Percentiles rank a stretch among this genome's conserved stretches.
These are phyloP conservation scores for Lichtheimia corymbifera DNA, from an alignment of 371 early-diverging fungal genomes.

Conservation along the genomic window DNA sequence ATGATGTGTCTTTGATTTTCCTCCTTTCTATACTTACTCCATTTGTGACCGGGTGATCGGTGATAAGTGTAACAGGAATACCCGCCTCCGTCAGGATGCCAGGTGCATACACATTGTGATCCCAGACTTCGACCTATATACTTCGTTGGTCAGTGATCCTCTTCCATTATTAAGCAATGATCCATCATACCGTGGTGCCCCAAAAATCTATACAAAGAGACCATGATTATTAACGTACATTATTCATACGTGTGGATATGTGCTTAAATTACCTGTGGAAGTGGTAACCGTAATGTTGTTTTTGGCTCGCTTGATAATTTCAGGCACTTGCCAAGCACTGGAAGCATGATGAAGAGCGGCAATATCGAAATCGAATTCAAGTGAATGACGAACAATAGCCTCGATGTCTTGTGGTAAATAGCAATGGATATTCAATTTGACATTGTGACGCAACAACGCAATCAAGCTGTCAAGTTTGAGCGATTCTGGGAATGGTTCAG, in stretches of 20 bases:
- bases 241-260: background rate
- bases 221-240: background rate
- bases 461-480: constrained; percentile 61
- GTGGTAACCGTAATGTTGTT: constrained; percentile 61
- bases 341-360: constrained; percentile 82
- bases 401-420: constrained; percentile 71
- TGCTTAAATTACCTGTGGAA: background rate
- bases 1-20: background rate
- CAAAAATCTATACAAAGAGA: background rate
- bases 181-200: background rate
- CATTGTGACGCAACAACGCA: constrained; percentile 71
- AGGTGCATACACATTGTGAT: constrained; percentile 61
- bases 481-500: constrained; percentile 64
- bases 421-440: constrained; percentile 74
- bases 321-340: constrained; percentile 74
- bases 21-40: constrained; percentile 34
- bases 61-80: constrained; percentile 80
- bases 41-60: constrained; percentile 81
- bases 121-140: constrained; percentile 64
- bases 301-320: constrained; percentile 59
- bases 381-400: constrained; percentile 71
- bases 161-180: no score
- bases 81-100: constrained; percentile 69
- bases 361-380: constrained; percentile 77
- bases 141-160: no score